Conservation (phyloP, 2,329 filamentous ascomycete genomes). For the Sporothrix schenckii region DNA sequence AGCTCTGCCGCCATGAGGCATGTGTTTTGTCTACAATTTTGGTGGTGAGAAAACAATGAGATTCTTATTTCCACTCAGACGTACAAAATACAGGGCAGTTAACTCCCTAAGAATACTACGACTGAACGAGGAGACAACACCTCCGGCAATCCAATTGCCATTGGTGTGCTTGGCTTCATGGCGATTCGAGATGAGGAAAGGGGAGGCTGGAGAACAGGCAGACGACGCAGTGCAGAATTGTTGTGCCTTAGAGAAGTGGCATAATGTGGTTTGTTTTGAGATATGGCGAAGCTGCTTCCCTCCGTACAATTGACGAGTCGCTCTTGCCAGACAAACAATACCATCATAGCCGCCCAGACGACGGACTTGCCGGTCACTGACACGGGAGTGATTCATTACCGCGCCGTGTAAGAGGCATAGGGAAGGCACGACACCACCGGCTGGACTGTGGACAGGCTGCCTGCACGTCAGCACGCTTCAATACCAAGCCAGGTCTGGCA, state of each 20-base stretch:
- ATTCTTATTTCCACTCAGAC: not conserved
- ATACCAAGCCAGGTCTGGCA: slow-evolving; percentile 18
- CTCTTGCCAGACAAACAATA: not conserved
- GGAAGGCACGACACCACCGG: not conserved
- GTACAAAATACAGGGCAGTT: not conserved
- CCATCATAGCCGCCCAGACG: not conserved
- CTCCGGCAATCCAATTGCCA: slow-evolving; percentile 20
- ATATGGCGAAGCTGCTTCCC: not conserved
- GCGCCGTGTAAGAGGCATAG: not conserved
- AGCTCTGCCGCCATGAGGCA: slow-evolving; percentile 25
- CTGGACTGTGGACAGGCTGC: not conserved
- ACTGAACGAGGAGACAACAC: not conserved
- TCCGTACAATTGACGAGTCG: not conserved
- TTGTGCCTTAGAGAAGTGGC: not conserved
- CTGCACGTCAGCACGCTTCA: not conserved
- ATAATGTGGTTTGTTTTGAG: not conserved
- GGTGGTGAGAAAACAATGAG: not conserved
- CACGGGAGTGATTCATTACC: slow-evolving; percentile 20
- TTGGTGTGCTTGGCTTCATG: not conserved
- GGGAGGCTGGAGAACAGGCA: not conserved
- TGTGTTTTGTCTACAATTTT: not conserved
- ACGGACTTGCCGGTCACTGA: not conserved
- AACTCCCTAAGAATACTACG: not conserved
- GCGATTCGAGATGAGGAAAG: not conserved
- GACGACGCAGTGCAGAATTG: not conserved